phyloP scores from a whole-genome alignment of 352 stramenopile genomes.

The Globisporangium acanthophoron region DNA sequence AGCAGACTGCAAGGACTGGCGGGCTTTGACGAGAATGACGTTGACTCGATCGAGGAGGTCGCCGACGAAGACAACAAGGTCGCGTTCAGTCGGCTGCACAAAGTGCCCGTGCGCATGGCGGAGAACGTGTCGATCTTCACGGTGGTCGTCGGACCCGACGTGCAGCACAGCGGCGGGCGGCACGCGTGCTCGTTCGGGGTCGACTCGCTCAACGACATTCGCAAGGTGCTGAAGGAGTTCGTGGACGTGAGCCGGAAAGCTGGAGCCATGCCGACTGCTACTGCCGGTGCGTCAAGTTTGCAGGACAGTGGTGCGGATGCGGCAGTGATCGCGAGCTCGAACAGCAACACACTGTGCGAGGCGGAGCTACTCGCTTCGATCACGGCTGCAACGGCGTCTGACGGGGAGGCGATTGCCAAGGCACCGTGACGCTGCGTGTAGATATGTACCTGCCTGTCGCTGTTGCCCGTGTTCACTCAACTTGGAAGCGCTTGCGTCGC shows the following conservation, averaged over 20 bases:
- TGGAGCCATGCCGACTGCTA: constrained; percentile 7
- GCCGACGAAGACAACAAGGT: constrained; percentile 78
- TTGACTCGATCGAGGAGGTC: constrained; percentile 45
- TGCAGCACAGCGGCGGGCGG: constrained; percentile 56
- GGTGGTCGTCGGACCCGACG: constrained; percentile 57
- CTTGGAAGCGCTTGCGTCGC: background rate
- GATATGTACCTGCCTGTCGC: background rate
- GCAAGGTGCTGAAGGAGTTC: constrained; percentile 73
- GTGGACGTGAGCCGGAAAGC: constrained; percentile 42
- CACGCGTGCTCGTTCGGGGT: constrained; percentile 56
- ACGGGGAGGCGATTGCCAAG: background rate
- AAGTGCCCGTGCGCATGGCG: constrained; percentile 60
- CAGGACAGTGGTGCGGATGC: background rate
- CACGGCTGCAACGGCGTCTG: background rate
- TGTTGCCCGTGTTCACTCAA: constrained; percentile 3
- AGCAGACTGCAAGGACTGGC: constrained; percentile 17
- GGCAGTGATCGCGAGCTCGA: background rate
- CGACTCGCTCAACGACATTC: constrained; percentile 59
- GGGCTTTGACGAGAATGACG: constrained; percentile 39
- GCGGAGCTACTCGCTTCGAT: background rate
- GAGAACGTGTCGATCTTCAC: constrained; percentile 67
- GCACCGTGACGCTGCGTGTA: background rate
- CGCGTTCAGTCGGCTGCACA: constrained; percentile 68
- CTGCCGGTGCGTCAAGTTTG: background rate
- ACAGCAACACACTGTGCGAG: constrained; percentile 4